These are phyloP conservation scores for Podila epigama DNA, from an alignment of 192 early-diverging fungal genomes.

Conservation along the genomic window DNA sequence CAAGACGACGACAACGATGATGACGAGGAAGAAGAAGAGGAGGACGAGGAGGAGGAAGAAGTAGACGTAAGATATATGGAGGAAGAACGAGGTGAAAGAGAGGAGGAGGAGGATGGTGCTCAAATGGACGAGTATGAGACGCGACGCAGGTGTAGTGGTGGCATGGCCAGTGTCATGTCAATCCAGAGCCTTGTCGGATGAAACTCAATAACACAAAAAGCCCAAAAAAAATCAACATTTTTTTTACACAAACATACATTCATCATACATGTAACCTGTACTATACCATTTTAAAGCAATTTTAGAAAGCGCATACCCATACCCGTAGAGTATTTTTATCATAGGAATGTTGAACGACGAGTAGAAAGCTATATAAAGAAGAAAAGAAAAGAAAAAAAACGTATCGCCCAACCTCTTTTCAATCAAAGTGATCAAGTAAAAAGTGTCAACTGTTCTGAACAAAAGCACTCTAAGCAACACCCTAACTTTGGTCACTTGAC, in stretches of 20 bases:
- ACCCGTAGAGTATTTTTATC: too few relatives aligned
- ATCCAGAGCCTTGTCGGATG: constrained; percentile 29
- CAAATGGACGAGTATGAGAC: not conserved
- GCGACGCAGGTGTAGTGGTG: not conserved
- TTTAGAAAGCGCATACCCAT: too few relatives aligned
- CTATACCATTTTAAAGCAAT: too few relatives aligned
- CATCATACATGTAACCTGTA: not conserved
- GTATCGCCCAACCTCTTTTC: too few relatives aligned
- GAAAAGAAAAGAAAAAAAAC: too few relatives aligned
- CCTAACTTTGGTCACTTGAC: too few relatives aligned
- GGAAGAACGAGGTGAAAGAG: not conserved
- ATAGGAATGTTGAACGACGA: too few relatives aligned
- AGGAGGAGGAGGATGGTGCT: not conserved
- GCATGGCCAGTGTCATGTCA: constrained; percentile 24
- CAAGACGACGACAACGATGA: constrained; percentile 1
- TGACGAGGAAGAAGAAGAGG: constrained; percentile 1
- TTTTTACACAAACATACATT: not conserved
- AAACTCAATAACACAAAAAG: not conserved
- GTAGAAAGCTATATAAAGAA: too few relatives aligned
- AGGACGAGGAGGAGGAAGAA: constrained; percentile 1
- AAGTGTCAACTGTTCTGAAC: too few relatives aligned
- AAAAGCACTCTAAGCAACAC: too few relatives aligned
- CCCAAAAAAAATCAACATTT: not conserved
- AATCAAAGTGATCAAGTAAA: too few relatives aligned
- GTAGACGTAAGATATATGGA: constrained; percentile 1